Conservation (phyloP, 306 rosid genomes). For the Rubus idaeus region DNA sequence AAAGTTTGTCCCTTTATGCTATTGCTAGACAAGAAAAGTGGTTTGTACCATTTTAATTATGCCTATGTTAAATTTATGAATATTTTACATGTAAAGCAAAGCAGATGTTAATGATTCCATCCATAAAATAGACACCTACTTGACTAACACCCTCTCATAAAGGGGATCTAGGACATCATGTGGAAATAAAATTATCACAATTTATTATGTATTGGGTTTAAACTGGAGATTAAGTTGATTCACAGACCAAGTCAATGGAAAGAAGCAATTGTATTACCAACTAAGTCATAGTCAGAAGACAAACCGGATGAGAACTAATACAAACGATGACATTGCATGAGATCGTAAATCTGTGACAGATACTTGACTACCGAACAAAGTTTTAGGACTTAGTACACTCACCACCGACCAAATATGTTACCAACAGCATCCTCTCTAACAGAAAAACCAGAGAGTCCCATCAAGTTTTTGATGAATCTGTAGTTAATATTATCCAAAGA, state of each 20-base stretch:
- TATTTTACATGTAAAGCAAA: not conserved
- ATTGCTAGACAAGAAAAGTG: not conserved
- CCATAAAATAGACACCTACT: not conserved
- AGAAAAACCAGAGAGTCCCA: conserved; percentile 79
- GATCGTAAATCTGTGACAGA: not conserved
- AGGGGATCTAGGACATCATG: not conserved
- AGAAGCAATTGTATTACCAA: not conserved
- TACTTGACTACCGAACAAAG: not conserved
- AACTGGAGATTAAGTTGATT: not conserved
- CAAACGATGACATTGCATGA: not conserved
- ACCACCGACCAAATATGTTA: conserved; percentile 92
- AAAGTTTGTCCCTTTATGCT: not conserved
- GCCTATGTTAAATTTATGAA: not conserved
- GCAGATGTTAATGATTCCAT: not conserved
- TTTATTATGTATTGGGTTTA: not conserved
- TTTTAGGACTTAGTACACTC: conserved; percentile 31
- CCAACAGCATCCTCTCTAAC: conserved; percentile 97
- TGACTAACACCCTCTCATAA: not conserved
- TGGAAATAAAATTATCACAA: not conserved
- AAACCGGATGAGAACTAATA: not conserved
- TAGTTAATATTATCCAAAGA: conserved; percentile 15
- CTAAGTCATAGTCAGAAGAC: not conserved
- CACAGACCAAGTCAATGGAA: not conserved
- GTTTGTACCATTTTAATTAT: not conserved
- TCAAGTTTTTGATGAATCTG: conserved; percentile 78